phyloP scores from a whole-genome alignment of 2,329 filamentous ascomycete genomes.

The Dothideomycetidae sp. region DNA sequence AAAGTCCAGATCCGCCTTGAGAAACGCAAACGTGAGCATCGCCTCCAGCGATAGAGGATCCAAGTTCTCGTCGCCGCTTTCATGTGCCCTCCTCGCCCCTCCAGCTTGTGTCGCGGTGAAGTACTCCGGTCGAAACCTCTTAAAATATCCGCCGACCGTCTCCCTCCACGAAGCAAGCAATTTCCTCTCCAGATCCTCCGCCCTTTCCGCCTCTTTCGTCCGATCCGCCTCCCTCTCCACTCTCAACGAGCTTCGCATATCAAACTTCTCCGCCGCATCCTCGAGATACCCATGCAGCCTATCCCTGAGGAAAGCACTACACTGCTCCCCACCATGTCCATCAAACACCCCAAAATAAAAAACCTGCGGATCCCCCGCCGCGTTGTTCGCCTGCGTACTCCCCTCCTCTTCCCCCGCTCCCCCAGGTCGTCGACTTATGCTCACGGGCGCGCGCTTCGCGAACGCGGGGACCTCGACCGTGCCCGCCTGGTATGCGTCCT shows the following conservation, averaged over 20 bases:
- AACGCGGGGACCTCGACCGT: conserved; percentile 90
- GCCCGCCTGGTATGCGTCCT: conserved; percentile 87
- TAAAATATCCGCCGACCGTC: conserved; percentile 86
- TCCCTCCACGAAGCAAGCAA: conserved; percentile 67
- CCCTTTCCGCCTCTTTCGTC: conserved; percentile 20
- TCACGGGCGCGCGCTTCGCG: conserved; percentile 64
- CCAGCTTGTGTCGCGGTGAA: conserved; percentile 33
- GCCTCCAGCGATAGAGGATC: conserved; percentile 48
- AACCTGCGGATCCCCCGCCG: conserved; percentile 80
- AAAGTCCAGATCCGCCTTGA: conserved; percentile 89
- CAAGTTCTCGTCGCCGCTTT: conserved; percentile 21
- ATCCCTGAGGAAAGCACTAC: conserved; percentile 72
- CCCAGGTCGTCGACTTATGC: conserved; percentile 30
- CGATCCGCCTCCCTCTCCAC: conserved; percentile 16
- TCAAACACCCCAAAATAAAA: conserved; percentile 98
- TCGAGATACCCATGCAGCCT: conserved; percentile 83
- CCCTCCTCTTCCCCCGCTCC: conserved; percentile 17
- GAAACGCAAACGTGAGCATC: conserved; percentile 79
- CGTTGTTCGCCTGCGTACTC: conserved; percentile 51
- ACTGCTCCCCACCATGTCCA: conserved; percentile 82
- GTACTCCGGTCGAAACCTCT: conserved; percentile 69
- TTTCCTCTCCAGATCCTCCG: conserved; percentile 52
- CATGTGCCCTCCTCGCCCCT: conserved; percentile 24
- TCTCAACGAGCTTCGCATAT: conserved; percentile 60
- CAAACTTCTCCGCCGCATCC: conserved; percentile 60